These are phyloP conservation scores for Candida pseudocylindracea DNA, from an alignment of 1,139 yeast genomes.

Conservation along the genomic window DNA sequence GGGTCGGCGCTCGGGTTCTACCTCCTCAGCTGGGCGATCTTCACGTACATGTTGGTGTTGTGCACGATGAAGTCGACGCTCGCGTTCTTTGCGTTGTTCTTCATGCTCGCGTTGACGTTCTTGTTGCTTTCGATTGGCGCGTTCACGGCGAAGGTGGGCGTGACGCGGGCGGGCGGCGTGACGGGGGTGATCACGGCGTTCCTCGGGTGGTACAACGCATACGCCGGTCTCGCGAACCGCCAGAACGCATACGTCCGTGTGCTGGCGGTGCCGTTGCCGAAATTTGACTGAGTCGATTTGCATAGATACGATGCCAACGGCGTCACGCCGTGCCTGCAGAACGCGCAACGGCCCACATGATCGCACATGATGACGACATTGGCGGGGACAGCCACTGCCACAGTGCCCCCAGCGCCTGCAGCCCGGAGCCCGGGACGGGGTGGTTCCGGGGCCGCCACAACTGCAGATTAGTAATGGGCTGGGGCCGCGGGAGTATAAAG, in stretches of 20 bases:
- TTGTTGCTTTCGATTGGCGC: conserved; percentile 32
- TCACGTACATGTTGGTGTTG: conserved; percentile 32
- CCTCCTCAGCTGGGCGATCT: conserved; percentile 44
- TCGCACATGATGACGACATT: no score
- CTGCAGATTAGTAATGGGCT: no score
- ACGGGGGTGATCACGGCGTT: conserved; percentile 38
- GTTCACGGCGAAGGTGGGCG: conserved; percentile 20
- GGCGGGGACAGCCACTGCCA: no score
- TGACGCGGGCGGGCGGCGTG: conserved; percentile 50
- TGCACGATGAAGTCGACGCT: conserved; percentile 44
- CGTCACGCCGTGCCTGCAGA: no score
- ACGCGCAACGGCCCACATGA: no score
- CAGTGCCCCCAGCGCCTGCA: no score
- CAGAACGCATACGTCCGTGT: conserved; percentile 16
- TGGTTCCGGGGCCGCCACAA: no score
- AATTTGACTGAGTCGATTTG: no score
- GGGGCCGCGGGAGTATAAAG: no score
- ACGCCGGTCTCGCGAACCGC: conserved; percentile 16
- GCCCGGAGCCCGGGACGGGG: no score
- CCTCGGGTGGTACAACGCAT: conserved; percentile 35
- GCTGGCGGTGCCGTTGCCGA: conserved; percentile 12
- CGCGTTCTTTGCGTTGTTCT: conserved; percentile 31
- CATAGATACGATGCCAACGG: no score
- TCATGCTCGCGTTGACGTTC: conserved; percentile 29
- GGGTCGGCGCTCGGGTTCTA: conserved; percentile 33